Evolutionary conservation across 139 green algal species (phyloP), one percentile per base, ranked within the genome.

Genomic region (Edaphochlamys debaryana): DNA sequence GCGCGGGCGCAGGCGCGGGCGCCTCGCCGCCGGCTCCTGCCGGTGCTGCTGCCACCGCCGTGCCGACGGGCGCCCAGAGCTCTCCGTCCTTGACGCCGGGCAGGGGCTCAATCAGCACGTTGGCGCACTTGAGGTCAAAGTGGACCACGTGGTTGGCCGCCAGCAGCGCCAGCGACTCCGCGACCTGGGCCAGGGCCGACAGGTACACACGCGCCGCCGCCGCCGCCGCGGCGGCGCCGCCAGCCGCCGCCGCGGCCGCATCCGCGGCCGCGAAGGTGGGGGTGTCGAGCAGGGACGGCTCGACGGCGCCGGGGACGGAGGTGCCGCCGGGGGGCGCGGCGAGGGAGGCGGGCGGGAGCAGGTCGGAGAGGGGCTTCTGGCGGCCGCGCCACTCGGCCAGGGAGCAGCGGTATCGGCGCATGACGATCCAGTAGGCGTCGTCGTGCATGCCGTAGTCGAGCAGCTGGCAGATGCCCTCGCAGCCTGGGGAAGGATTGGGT

Each of bases 101-200:
- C 68, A 94, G 72, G 3, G 91, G 82, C 54, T 95, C 91, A 30
- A 97, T 86, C 34, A 97, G 85, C 29, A 97, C 84, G 82, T 98
- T 98, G 80, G 96, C 92, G 77, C 90, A 94, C 89, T 98, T 98
- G 64, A 98, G 88, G 85, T 98, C 95, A 87, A 95, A 98, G 86
- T 98, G 95, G 38, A 97, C 90, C 13, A 97, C 85, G 2, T 91
- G 84, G 19, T 86, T 60, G 0, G 87, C 82, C 32, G 89, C 79
- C 45, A 96, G 72, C 27, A 87, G 54, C 48, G 63, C 69, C 23
- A 92, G 76, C 34, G 89, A 87, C 2, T 87, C 80, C 15, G 91
- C 89, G 27, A 95, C 85, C 78, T 95, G 83, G 29, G 42, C 19
- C 22, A 82, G 76, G 15, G 69, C 86, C 75, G 71, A 85, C 56